A percentile compares a stretch with the other conserved stretches of the same genome.
phyloP scores from a whole-genome alignment of 306 rosid species.

The Vicia faba region DNA sequence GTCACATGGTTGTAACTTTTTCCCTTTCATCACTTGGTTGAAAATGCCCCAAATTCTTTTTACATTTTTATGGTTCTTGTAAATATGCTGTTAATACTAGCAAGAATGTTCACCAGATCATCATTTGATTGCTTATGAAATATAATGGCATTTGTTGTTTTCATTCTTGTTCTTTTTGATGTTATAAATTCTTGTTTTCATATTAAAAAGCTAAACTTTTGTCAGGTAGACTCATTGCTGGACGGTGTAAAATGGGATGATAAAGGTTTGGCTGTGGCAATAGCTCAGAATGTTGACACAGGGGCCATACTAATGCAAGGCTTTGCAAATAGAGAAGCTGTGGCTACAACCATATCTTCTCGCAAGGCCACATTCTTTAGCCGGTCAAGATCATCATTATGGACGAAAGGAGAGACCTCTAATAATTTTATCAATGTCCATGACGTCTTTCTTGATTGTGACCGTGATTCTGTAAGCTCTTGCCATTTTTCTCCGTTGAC shows the following conservation, averaged over 20 bases:
- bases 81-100: slow-evolving; percentile 20
- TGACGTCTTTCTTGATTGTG: slow-evolving; percentile 83
- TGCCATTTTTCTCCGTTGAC: slow-evolving; percentile 16
- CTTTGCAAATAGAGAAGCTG: slow-evolving; percentile 80
- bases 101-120: not conserved
- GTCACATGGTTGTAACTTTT: slow-evolving; percentile 4
- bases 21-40: not conserved
- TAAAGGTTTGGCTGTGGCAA: slow-evolving; percentile 84
- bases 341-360: slow-evolving; percentile 56
- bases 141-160: slow-evolving; percentile 21
- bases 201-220: slow-evolving; percentile 26
- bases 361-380: slow-evolving; percentile 87
- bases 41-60: slow-evolving; percentile 2
- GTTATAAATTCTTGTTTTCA: slow-evolving; percentile 6
- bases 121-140: slow-evolving; percentile 18
- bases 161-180: not conserved
- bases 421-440: slow-evolving; percentile 83
- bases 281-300: slow-evolving; percentile 90
- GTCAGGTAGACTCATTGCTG: slow-evolving; percentile 69
- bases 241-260: slow-evolving; percentile 83
- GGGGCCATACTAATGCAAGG: slow-evolving; percentile 97
- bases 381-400: slow-evolving; percentile 73
- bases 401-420: slow-evolving; percentile 97
- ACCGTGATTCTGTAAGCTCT: slow-evolving; percentile 78
- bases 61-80: slow-evolving; percentile 5